Conservation (phyloP, 2,329 filamentous ascomycete species). For the Bertia moriformis region DNA sequence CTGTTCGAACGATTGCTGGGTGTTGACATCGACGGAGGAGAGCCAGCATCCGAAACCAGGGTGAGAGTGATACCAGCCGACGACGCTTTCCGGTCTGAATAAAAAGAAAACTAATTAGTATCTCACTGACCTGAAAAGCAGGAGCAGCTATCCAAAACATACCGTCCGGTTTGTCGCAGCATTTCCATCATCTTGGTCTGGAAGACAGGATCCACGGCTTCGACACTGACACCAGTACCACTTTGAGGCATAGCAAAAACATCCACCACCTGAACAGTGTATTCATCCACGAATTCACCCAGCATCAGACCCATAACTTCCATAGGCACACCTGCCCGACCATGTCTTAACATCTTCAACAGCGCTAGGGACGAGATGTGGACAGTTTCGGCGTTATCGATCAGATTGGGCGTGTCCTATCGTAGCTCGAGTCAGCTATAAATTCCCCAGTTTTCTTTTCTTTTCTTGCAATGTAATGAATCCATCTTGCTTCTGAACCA, state of each 20-base stretch:
- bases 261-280: conserved; percentile 94
- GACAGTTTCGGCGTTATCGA: conserved; percentile 98
- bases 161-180: conserved; percentile 93
- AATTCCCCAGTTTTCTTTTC: no score
- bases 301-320: conserved; percentile 99
- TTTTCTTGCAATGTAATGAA: no score
- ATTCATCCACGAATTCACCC: conserved; percentile 97
- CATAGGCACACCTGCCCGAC: conserved; percentile 95
- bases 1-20: conserved; percentile 98
- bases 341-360: conserved; percentile 96
- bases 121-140: not conserved
- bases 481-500: no score
- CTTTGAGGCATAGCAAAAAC: conserved; percentile 99
- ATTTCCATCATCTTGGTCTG: conserved; percentile 99
- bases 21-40: conserved; percentile 98
- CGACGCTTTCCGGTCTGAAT: conserved; percentile 77
- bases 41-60: conserved; percentile 98
- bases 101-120: conserved; percentile 3
- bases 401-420: conserved; percentile 77
- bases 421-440: no score
- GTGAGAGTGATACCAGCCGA: conserved; percentile 99
- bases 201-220: conserved; percentile 95
- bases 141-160: conserved; percentile 13
- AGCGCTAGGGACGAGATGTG: conserved; percentile 96
- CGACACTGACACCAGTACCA: conserved; percentile 92